A percentile compares a stretch with the other conserved stretches of the same genome.
Conservation (phyloP, 305 asterid genomes). For the Fraxinus xanthoxyloides region DNA sequence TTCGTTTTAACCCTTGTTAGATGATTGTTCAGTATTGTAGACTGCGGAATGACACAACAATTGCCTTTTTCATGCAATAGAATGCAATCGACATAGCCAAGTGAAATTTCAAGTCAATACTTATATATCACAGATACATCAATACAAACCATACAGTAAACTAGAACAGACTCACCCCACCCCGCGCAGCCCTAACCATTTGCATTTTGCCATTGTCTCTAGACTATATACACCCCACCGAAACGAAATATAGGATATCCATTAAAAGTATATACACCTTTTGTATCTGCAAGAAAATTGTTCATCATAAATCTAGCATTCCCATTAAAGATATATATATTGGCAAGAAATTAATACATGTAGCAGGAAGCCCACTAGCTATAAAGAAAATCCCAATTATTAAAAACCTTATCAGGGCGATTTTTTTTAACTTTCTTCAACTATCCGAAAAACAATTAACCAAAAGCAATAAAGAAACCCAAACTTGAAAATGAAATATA, state of each 20-base stretch:
- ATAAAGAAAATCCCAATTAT: background rate
- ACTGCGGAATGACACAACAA: background rate
- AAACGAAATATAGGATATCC: background rate
- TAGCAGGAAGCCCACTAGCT: background rate
- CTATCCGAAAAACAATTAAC: background rate
- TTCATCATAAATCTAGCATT: background rate
- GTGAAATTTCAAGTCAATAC: background rate
- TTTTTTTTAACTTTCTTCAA: background rate
- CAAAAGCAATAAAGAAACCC: background rate
- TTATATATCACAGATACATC: background rate
- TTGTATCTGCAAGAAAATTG: background rate
- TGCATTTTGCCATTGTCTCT: background rate
- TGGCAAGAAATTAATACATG: background rate
- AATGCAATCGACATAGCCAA: background rate
- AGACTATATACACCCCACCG: background rate
- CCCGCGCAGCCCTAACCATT: background rate
- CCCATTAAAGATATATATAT: background rate
- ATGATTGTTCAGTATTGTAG: background rate
- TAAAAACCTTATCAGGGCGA: background rate
- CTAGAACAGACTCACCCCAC: background rate
- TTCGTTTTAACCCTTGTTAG: background rate
- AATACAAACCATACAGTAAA: background rate
- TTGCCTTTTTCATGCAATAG: background rate
- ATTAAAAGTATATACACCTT: background rate
- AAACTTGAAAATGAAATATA: background rate